Evolutionary conservation across 176 grass and related monocot genomes (phyloP).

Genomic region (Tuctoria greenei): DNA sequence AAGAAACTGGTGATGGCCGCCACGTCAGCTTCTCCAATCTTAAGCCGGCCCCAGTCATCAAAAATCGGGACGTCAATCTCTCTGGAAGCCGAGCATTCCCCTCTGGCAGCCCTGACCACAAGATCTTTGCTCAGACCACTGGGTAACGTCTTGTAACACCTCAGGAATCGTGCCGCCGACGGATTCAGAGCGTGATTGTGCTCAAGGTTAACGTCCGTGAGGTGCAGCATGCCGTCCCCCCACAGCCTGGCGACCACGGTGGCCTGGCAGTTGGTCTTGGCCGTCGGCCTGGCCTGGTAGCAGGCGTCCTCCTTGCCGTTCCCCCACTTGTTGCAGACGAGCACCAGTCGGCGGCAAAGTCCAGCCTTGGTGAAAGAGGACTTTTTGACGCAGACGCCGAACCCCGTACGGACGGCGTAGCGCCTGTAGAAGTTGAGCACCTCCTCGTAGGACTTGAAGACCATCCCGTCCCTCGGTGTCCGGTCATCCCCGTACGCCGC

Average conservation of each 20-base stretch:
- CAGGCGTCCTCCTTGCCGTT: constrained; percentile 64
- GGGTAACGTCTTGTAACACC: constrained; percentile 71
- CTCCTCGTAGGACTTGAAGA: constrained; percentile 81
- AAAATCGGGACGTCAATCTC: constrained; percentile 43
- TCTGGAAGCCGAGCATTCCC: constrained; percentile 32
- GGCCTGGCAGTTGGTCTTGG: constrained; percentile 82
- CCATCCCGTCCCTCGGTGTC: constrained; percentile 66
- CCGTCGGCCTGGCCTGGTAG: constrained; percentile 73
- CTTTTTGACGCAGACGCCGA: constrained; percentile 83
- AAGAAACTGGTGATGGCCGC: constrained; percentile 57
- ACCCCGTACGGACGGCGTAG: constrained; percentile 66
- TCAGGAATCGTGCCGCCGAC: constrained; percentile 46
- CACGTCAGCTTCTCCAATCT: constrained; percentile 53
- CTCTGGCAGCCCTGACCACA: constrained; percentile 54
- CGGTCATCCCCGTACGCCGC: constrained; percentile 48
- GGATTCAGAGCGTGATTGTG: constrained; percentile 67
- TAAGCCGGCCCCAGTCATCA: constrained; percentile 61
- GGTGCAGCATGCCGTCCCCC: constrained; percentile 65
- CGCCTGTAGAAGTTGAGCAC: constrained; percentile 77
- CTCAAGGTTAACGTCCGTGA: constrained; percentile 65
- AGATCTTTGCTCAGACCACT: constrained; percentile 72
- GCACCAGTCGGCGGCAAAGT: constrained; percentile 65
- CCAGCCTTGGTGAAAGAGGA: constrained; percentile 78
- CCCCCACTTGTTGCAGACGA: constrained; percentile 72
- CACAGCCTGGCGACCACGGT: constrained; percentile 57